Percentiles rank a stretch among this genome's conserved stretches.
phyloP scores from a whole-genome alignment of 192 early-diverging fungal genomes.

The Coemansia sp. region DNA sequence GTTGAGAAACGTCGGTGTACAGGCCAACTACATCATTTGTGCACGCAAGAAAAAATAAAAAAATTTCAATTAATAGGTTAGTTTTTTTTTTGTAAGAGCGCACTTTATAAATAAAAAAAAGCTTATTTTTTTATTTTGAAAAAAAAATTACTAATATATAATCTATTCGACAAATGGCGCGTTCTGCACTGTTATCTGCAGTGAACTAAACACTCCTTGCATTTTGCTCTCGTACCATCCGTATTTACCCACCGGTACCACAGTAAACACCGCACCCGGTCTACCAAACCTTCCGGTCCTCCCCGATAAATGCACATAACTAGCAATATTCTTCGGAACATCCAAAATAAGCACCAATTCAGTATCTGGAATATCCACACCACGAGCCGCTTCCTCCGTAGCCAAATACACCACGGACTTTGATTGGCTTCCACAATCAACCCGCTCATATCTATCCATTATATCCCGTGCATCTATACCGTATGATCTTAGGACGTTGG shows the following conservation, averaged over 20 bases:
- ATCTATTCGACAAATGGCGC: constrained; percentile 19
- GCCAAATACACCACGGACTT: constrained; percentile 58
- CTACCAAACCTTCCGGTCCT: constrained; percentile 78
- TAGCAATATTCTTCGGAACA: constrained; percentile 64
- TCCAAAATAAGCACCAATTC: constrained; percentile 85
- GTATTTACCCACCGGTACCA: constrained; percentile 36
- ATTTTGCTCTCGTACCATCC: constrained; percentile 51
- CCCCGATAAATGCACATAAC: constrained; percentile 89
- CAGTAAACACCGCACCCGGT: constrained; percentile 26
- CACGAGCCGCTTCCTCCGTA: constrained; percentile 76
- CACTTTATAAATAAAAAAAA: neutral
- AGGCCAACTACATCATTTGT: constrained; percentile 56
- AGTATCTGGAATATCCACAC: constrained; percentile 78
- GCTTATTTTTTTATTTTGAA: neutral
- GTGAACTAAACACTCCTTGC: constrained; percentile 29
- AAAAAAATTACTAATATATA: neutral
- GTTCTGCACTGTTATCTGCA: constrained; percentile 9
- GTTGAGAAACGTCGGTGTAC: constrained; percentile 32
- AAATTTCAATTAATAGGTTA: neutral
- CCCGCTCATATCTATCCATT: constrained; percentile 17
- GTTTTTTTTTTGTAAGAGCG: constrained; percentile 8
- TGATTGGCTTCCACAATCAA: no score
- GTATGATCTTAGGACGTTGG: constrained; percentile 13
- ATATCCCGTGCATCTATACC: constrained; percentile 35
- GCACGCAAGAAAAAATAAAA: constrained; percentile 32